Evolutionary conservation across 2,329 filamentous ascomycete species (phyloP).

Genomic region (Nemania serpens): DNA sequence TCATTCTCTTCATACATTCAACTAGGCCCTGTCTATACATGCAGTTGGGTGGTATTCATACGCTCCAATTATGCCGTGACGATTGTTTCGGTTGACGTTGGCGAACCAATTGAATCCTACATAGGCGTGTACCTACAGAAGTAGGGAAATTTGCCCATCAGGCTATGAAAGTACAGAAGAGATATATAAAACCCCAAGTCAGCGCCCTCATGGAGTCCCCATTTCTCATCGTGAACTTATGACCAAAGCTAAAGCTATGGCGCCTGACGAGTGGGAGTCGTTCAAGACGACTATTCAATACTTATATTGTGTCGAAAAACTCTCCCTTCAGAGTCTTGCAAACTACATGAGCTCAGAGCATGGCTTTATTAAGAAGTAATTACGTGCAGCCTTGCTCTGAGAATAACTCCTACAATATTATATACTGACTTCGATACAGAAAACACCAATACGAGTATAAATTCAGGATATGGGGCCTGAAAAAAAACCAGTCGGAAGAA

Average conservation of each 20-base stretch:
- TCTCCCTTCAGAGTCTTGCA: not conserved
- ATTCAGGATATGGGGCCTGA: slow-evolving; percentile 14
- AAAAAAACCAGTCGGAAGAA: slow-evolving; percentile 3
- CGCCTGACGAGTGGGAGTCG: slow-evolving; percentile 11
- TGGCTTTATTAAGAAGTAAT: slow-evolving; percentile 14
- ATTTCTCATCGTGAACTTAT: not conserved
- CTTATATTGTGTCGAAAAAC: slow-evolving; percentile 4
- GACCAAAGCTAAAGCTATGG: not conserved
- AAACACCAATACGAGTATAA: slow-evolving; percentile 12
- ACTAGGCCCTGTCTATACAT: no score
- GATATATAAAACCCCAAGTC: not conserved
- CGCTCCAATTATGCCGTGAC: not conserved
- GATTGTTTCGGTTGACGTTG: not conserved
- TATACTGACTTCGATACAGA: not conserved
- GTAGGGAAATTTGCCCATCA: no score
- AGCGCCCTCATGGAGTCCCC: not conserved
- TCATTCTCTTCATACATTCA: no score
- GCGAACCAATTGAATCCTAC: no score
- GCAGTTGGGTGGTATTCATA: no score
- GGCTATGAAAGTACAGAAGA: not conserved
- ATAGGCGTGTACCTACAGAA: no score
- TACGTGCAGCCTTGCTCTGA: no score
- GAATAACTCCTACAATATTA: not conserved
- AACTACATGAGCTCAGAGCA: slow-evolving; percentile 7
- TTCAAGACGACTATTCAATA: slow-evolving; percentile 7